Conservation (phyloP, 495 filamentous ascomycete species). For the Chaetomidium leptoderma region DNA sequence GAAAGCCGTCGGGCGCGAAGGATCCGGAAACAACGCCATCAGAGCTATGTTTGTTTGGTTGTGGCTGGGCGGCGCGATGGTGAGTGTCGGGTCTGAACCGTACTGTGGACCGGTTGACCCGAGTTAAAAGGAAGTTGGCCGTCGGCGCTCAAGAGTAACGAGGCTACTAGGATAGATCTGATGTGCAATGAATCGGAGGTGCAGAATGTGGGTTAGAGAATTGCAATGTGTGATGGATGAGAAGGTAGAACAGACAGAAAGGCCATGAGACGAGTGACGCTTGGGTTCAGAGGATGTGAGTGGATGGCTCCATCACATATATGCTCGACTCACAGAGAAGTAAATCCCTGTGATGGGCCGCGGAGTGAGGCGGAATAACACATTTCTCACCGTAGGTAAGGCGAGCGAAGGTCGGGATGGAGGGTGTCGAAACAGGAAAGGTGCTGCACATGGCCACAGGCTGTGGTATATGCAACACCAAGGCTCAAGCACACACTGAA, state of each 20-base stretch:
- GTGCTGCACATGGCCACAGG: background rate
- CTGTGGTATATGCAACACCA: background rate
- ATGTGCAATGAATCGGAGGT: too few relatives aligned
- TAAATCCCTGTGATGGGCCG: background rate
- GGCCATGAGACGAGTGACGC: background rate
- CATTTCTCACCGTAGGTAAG: conserved; percentile 17
- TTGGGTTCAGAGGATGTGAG: background rate
- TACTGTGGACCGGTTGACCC: background rate
- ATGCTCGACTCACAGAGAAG: background rate
- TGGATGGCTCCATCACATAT: background rate
- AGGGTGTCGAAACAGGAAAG: conserved; percentile 8
- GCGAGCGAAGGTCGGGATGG: conserved; percentile 6
- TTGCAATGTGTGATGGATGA: too few relatives aligned
- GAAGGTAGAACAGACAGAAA: background rate
- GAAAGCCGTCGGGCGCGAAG: background rate
- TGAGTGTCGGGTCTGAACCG: background rate
- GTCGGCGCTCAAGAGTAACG: too few relatives aligned
- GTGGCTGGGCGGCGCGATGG: background rate
- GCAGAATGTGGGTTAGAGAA: too few relatives aligned
- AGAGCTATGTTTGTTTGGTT: background rate
- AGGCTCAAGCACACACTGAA: background rate
- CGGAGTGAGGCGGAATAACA: conserved; percentile 16
- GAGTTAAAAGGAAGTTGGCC: background rate
- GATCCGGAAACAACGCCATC: background rate
- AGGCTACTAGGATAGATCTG: background rate